phyloP scores from a whole-genome alignment of 1,284 basidiomycete species.

The Leccinum pachyderme region DNA sequence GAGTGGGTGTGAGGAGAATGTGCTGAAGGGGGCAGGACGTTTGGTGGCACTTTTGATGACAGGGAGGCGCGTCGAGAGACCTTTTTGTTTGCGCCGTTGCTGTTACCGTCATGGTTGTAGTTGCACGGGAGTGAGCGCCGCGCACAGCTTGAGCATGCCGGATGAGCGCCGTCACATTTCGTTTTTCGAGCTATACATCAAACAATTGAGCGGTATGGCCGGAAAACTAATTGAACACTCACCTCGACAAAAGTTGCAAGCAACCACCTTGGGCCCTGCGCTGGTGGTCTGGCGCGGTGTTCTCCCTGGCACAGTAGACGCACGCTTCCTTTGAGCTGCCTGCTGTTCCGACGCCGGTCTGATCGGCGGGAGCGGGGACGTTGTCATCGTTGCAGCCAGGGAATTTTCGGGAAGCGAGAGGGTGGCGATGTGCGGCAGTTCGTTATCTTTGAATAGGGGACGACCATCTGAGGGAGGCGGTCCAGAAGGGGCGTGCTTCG shows the following conservation, averaged over 20 bases:
- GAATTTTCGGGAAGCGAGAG: constrained; percentile 55
- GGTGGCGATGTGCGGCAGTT: constrained; percentile 69
- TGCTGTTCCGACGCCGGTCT: constrained; percentile 61
- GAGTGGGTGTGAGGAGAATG: constrained; percentile 51
- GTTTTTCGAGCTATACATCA: constrained; percentile 68
- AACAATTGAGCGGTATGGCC: constrained; percentile 7
- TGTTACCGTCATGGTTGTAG: constrained; percentile 65
- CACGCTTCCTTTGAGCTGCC: constrained; percentile 60
- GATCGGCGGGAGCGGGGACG: constrained; percentile 57
- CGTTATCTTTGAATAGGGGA: constrained; percentile 53
- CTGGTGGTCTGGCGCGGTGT: constrained; percentile 54
- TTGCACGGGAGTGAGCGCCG: constrained; percentile 70
- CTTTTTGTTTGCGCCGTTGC: constrained; percentile 46
- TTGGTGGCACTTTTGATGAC: constrained; percentile 39
- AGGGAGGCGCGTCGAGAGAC: constrained; percentile 47
- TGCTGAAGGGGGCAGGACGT: constrained; percentile 41
- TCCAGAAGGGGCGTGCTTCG: constrained; percentile 28
- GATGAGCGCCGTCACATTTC: constrained; percentile 77
- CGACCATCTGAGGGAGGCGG: constrained; percentile 34
- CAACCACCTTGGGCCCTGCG: constrained; percentile 78
- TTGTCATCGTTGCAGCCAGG: constrained; percentile 55
- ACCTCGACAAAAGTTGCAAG: constrained; percentile 83
- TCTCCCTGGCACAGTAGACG: constrained; percentile 66
- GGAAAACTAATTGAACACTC: constrained; percentile 11
- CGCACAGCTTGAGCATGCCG: constrained; percentile 74